These are phyloP conservation scores for Artemisia annua DNA, from an alignment of 129 eudicot species.

Conservation along the genomic window DNA sequence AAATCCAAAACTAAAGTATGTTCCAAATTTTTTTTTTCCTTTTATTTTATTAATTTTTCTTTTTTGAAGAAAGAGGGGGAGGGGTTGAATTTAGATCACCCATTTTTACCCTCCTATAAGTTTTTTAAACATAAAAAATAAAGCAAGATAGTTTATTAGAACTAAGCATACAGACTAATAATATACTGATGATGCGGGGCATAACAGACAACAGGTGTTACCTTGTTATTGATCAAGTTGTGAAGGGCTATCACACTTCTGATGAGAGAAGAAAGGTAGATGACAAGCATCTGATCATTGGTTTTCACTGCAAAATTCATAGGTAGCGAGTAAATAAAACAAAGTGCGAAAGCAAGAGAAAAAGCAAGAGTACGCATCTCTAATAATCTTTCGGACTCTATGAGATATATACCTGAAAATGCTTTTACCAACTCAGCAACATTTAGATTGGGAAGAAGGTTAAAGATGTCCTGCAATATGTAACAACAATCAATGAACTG, in stretches of 20 bases:
- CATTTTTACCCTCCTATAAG: too few relatives aligned
- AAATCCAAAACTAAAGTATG: too few relatives aligned
- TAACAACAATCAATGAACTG: background rate
- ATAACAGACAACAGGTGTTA: slow-evolving; percentile 2
- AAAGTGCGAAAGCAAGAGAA: too few relatives aligned
- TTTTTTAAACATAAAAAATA: too few relatives aligned
- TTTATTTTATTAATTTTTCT: too few relatives aligned
- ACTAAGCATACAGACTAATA: too few relatives aligned
- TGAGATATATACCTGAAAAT: slow-evolving; percentile 62
- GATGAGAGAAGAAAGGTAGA: slow-evolving; percentile 89
- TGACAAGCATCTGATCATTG: slow-evolving; percentile 96
- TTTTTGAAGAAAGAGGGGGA: too few relatives aligned
- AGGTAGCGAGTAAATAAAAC: slow-evolving; percentile 9
- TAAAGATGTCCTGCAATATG: slow-evolving; percentile 79
- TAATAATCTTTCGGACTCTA: background rate
- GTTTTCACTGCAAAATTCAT: slow-evolving; percentile 70
- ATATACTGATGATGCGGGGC: too few relatives aligned
- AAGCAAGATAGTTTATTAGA: too few relatives aligned
- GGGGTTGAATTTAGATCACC: too few relatives aligned
- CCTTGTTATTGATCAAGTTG: slow-evolving; percentile 96
- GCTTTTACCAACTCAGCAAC: slow-evolving; percentile 86
- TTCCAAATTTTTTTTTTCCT: too few relatives aligned
- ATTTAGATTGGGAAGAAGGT: slow-evolving; percentile 86
- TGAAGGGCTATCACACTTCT: slow-evolving; percentile 96
- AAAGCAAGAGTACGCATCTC: background rate